Percentiles rank a stretch among this genome's conserved stretches.
Evolutionary conservation across 768 basidiomycete species (phyloP).

Genomic region (Galerina marginata): DNA sequence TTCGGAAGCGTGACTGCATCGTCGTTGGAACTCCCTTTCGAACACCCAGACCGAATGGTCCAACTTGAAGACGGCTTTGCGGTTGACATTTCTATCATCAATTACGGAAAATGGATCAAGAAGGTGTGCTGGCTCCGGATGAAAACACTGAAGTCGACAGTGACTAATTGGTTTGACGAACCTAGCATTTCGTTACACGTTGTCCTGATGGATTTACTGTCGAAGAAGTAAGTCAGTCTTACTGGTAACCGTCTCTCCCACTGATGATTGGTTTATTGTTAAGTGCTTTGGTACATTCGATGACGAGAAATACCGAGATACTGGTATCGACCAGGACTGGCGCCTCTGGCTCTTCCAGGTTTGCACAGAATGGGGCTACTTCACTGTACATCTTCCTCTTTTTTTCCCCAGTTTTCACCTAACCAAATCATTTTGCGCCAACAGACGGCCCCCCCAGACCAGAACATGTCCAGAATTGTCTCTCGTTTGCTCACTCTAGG

Average conservation of each 20-base stretch:
- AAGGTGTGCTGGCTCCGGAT: slow-evolving; percentile 44
- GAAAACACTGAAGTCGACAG: neutral
- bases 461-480: slow-evolving; percentile 73
- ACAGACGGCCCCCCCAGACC: slow-evolving; percentile 80
- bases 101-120: slow-evolving; percentile 81
- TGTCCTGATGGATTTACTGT: slow-evolving; percentile 53
- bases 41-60: slow-evolving; percentile 53
- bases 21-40: slow-evolving; percentile 49
- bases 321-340: slow-evolving; percentile 76
- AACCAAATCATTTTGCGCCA: neutral
- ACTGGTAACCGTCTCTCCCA: neutral
- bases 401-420: neutral
- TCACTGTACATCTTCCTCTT: slow-evolving; percentile 56
- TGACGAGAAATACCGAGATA: slow-evolving; percentile 65
- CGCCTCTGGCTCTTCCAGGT: slow-evolving; percentile 90
- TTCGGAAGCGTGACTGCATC: slow-evolving; percentile 31
- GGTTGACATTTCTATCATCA: slow-evolving; percentile 65
- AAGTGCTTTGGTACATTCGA: slow-evolving; percentile 90
- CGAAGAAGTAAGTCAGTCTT: slow-evolving; percentile 36
- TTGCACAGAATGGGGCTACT: slow-evolving; percentile 96
- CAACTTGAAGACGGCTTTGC: slow-evolving; percentile 49
- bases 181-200: slow-evolving; percentile 57
- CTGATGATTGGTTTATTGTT: neutral
- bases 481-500: slow-evolving; percentile 68
- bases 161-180: neutral